These are phyloP conservation scores for Leishmania martiniquensis DNA, from an alignment of 208 protist species.

Conservation along the genomic window DNA sequence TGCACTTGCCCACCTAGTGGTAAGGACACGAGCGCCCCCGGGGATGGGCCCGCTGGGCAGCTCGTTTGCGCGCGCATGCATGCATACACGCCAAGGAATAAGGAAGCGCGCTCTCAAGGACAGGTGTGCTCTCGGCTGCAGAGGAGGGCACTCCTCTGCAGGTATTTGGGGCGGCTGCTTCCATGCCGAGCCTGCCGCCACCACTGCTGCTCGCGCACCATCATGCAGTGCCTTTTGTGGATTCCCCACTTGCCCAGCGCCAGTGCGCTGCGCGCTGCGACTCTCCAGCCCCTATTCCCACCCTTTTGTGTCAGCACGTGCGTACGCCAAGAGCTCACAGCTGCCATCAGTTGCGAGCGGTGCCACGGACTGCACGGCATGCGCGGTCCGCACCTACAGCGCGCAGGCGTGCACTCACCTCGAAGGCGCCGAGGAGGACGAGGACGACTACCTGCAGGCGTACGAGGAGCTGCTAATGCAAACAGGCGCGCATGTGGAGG, in stretches of 20 bases:
- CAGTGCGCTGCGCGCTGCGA: neutral
- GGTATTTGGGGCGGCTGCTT: neutral
- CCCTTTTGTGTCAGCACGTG: neutral
- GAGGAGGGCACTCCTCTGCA: neutral
- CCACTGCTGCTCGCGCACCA: neutral
- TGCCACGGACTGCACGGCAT: neutral
- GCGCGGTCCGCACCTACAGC: neutral
- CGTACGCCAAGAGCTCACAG: neutral
- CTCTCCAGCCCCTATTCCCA: too few species aligned
- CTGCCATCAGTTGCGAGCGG: neutral
- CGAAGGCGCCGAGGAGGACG: conserved; percentile 5
- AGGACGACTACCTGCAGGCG: conserved; percentile 52
- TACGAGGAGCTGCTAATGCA: conserved; percentile 71
- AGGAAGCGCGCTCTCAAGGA: neutral
- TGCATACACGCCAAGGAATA: neutral
- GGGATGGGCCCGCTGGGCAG: neutral
- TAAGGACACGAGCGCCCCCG: neutral
- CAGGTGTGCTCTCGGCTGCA: neutral
- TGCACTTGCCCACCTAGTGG: neutral
- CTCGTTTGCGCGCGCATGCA: neutral
- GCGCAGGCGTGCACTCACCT: too few species aligned
- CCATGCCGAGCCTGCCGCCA: neutral
- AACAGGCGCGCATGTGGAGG: neutral
- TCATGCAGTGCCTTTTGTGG: neutral
- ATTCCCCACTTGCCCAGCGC: neutral